phyloP scores from a whole-genome alignment of 1,284 basidiomycete genomes.

The Cutaneotrichosporon curvatum region DNA sequence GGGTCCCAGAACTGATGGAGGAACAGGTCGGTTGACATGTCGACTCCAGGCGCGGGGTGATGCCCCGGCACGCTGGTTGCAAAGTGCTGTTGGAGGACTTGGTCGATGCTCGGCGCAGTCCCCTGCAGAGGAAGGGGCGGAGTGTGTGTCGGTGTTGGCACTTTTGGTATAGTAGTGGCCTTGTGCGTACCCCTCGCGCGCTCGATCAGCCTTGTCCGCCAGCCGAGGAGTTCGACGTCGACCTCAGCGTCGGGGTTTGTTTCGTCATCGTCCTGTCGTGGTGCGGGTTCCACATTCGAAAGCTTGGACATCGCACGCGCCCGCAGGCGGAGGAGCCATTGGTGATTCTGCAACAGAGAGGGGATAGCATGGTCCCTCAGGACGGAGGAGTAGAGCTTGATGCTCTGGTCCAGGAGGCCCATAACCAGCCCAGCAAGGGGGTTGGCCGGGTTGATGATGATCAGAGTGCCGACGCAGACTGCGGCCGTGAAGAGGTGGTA shows the following conservation, averaged over 20 bases:
- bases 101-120: constrained; percentile 7
- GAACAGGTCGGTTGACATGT: constrained; percentile 8
- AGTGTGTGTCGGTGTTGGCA: background rate
- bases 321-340: constrained; percentile 25
- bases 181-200: constrained; percentile 8
- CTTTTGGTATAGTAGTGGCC: constrained; percentile 11
- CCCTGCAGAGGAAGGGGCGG: background rate
- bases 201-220: constrained; percentile 29
- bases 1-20: constrained; percentile 39
- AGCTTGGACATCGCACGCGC: constrained; percentile 14
- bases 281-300: constrained; percentile 11
- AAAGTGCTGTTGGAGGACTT: constrained; percentile 16
- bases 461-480: constrained; percentile 26
- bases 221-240: constrained; percentile 28
- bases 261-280: constrained; percentile 1
- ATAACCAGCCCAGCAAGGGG: constrained; percentile 16
- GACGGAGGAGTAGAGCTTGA: constrained; percentile 21
- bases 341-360: constrained; percentile 23
- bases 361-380: constrained; percentile 16
- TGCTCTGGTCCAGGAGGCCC: constrained; percentile 20
- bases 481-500: constrained; percentile 35
- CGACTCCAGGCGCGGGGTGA: background rate
- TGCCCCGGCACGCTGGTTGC: background rate
- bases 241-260: constrained; percentile 9
- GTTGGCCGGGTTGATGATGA: constrained; percentile 19